phyloP scores from a whole-genome alignment of 2,329 filamentous ascomycete species.

The Cercospora sp. region DNA sequence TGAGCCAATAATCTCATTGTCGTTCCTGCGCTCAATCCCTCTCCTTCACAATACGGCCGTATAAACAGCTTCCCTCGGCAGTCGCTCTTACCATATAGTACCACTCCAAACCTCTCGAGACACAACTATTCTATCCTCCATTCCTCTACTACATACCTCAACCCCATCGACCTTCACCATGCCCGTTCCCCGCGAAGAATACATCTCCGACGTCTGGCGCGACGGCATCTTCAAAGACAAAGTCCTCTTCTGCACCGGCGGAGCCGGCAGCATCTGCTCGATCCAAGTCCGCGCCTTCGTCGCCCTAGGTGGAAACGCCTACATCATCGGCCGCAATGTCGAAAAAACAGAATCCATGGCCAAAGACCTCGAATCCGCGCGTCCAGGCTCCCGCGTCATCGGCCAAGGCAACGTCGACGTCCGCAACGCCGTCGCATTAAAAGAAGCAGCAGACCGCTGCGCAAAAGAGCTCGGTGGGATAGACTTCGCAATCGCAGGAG shows the following conservation, averaged over 20 bases:
- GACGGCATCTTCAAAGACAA: constrained; percentile 85
- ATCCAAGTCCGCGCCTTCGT: constrained; percentile 91
- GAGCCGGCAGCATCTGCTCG: constrained; percentile 89
- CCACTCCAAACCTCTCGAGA: background rate
- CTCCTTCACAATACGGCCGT: background rate
- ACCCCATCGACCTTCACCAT: constrained; percentile 3
- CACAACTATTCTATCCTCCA: background rate
- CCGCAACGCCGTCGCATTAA: constrained; percentile 63
- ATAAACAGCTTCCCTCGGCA: background rate
- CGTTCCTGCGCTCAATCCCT: background rate
- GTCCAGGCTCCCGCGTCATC: constrained; percentile 78
- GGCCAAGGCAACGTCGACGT: constrained; percentile 78
- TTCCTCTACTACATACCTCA: background rate
- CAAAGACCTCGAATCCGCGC: constrained; percentile 75
- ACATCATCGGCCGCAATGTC: constrained; percentile 86
- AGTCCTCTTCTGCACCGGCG: constrained; percentile 92
- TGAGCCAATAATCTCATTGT: background rate
- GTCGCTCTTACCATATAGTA: background rate
- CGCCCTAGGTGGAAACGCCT: constrained; percentile 86
- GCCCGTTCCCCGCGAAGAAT: constrained; percentile 68
- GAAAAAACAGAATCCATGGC: constrained; percentile 84
- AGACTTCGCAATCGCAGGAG: constrained; percentile 92
- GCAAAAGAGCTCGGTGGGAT: constrained; percentile 81
- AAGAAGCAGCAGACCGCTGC: constrained; percentile 75
- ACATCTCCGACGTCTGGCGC: constrained; percentile 80